These are phyloP conservation scores for Globisporangium acanthophoron DNA, from an alignment of 352 stramenopile genomes.

Conservation along the genomic window DNA sequence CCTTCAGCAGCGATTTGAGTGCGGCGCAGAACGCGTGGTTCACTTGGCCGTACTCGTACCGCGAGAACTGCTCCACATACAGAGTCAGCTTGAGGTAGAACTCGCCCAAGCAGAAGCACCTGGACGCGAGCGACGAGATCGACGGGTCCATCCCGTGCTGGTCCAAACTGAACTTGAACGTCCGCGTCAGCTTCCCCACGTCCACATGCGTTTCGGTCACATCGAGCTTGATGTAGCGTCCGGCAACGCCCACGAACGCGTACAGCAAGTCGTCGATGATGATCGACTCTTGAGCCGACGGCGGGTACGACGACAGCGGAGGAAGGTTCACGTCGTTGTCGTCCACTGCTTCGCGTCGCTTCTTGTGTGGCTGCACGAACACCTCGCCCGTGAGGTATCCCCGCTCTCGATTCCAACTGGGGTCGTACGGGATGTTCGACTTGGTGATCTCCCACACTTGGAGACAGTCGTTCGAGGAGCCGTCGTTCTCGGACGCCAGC, in stretches of 20 bases:
- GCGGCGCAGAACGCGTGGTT: constrained; percentile 92
- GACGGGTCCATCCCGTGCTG: constrained; percentile 81
- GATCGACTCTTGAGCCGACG: constrained; percentile 73
- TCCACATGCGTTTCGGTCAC: constrained; percentile 40
- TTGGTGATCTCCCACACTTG: constrained; percentile 86
- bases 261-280: constrained; percentile 84
- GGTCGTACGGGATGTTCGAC: constrained; percentile 80
- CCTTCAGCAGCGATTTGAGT: constrained; percentile 88
- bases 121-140: constrained; percentile 55
- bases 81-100: constrained; percentile 71
- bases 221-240: constrained; percentile 73
- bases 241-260: constrained; percentile 72
- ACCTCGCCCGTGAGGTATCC: constrained; percentile 72
- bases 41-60: constrained; percentile 91
- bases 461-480: constrained; percentile 32
- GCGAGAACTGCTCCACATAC: constrained; percentile 78
- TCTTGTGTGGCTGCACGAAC: constrained; percentile 45
- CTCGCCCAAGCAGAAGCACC: constrained; percentile 68
- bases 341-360: constrained; percentile 31
- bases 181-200: constrained; percentile 17
- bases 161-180: constrained; percentile 59
- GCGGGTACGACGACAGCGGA: constrained; percentile 67
- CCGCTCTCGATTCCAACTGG: constrained; percentile 77
- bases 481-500: constrained; percentile 46
- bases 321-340: constrained; percentile 40